phyloP scores from a whole-genome alignment of 2,329 filamentous ascomycete genomes.

The Penicillium sp. region DNA sequence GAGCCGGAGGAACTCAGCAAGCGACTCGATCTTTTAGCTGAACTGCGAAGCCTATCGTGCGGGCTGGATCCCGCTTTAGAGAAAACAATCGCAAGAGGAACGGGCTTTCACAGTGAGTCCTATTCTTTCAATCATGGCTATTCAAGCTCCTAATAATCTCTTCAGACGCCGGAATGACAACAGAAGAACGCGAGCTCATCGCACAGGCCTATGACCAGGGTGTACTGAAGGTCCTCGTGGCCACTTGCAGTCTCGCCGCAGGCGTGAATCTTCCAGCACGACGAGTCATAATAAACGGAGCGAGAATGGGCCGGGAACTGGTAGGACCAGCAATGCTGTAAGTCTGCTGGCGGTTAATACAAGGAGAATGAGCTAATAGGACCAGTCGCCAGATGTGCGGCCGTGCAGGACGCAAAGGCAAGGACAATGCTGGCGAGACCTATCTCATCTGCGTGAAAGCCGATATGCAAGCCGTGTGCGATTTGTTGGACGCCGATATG shows the following conservation, averaged over 20 bases:
- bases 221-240: constrained; percentile 68
- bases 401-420: constrained; percentile 74
- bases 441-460: constrained; percentile 71
- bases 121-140: background rate
- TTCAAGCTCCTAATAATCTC: constrained; percentile 29
- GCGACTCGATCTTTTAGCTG: constrained; percentile 64
- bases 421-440: constrained; percentile 74
- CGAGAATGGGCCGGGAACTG: constrained; percentile 73
- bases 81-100: constrained; percentile 65
- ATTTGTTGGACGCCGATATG: constrained; percentile 71
- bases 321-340: constrained; percentile 76
- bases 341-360: constrained; percentile 9
- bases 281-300: constrained; percentile 73
- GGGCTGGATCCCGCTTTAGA: constrained; percentile 67
- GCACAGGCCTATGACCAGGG: constrained; percentile 70
- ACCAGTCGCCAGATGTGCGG: constrained; percentile 72
- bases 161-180: constrained; percentile 58
- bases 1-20: constrained; percentile 55
- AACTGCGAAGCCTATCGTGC: constrained; percentile 65
- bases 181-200: constrained; percentile 72
- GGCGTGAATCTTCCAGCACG: constrained; percentile 76
- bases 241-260: constrained; percentile 77
- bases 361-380: constrained; percentile 23
- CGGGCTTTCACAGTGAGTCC: constrained; percentile 70
- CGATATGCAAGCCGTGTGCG: constrained; percentile 69